Conservation (phyloP, 2,329 filamentous ascomycete species). For the Fusarium beomiforme region DNA sequence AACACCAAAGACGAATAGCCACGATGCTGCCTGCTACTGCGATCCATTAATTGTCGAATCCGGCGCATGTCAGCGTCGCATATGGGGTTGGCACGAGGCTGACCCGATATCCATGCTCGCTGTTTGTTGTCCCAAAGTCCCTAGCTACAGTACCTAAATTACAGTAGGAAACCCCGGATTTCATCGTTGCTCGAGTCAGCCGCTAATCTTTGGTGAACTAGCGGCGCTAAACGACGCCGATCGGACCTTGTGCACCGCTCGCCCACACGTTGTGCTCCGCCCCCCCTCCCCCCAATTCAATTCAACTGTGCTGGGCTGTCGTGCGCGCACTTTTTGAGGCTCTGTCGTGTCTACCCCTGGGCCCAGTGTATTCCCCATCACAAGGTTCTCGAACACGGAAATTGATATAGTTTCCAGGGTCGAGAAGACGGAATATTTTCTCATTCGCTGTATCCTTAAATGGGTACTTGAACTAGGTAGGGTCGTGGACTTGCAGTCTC, state of each 20-base stretch:
- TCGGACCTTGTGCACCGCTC: constrained; percentile 8
- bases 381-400: constrained; percentile 13
- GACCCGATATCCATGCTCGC: background rate
- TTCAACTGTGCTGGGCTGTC: no score
- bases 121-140: constrained; percentile 5
- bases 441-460: background rate
- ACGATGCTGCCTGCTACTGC: background rate
- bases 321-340: constrained; percentile 18
- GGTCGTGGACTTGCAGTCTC: constrained; percentile 15
- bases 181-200: constrained; percentile 18
- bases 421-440: constrained; percentile 14
- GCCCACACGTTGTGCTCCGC: constrained; percentile 7
- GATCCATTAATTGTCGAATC: background rate
- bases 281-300: no score
- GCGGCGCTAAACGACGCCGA: constrained; percentile 9
- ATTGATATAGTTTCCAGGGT: background rate
- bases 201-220: background rate
- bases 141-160: no score
- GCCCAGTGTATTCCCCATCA: background rate
- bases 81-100: background rate
- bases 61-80: constrained; percentile 13
- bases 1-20: background rate
- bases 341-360: constrained; percentile 10
- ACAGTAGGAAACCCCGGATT: constrained; percentile 6
- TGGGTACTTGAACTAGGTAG: constrained; percentile 1